A percentile compares a stretch with the other conserved stretches of the same genome.
phyloP scores from a whole-genome alignment of 2,329 filamentous ascomycete genomes.

The Trichoderma polysporum region DNA sequence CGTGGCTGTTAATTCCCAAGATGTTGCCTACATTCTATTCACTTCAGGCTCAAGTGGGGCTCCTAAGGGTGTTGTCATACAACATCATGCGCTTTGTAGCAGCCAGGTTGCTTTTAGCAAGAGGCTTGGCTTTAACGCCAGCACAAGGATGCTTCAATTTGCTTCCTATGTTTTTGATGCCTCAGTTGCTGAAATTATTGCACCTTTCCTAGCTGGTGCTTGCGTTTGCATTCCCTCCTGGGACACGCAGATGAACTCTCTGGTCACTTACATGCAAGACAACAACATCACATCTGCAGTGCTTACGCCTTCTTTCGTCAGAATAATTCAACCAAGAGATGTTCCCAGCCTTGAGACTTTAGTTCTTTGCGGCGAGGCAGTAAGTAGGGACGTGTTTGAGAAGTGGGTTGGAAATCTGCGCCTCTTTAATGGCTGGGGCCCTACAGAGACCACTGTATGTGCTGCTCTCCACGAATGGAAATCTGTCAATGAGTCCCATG shows the following conservation, averaged over 20 bases:
- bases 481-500: background rate
- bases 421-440: constrained; percentile 13
- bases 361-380: constrained; percentile 2
- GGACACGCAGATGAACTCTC: constrained; percentile 7
- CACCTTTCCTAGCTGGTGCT: constrained; percentile 10
- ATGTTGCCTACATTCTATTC: constrained; percentile 43
- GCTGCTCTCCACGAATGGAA: background rate
- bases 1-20: background rate
- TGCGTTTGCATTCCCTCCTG: constrained; percentile 24
- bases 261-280: background rate
- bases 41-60: constrained; percentile 52
- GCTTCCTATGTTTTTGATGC: constrained; percentile 23
- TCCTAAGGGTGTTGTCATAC: constrained; percentile 41
- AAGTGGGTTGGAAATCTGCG: constrained; percentile 10
- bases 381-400: constrained; percentile 6
- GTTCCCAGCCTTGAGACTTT: background rate
- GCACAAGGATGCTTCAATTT: constrained; percentile 20
- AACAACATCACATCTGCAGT: background rate
- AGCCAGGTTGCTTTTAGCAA: background rate
- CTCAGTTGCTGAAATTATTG: constrained; percentile 17
- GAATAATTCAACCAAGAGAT: background rate
- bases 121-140: background rate
- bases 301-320: background rate
- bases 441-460: background rate
- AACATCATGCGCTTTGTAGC: constrained; percentile 8